Conservation (phyloP, 163 green algal genomes). For the Picocystis sp. region DNA sequence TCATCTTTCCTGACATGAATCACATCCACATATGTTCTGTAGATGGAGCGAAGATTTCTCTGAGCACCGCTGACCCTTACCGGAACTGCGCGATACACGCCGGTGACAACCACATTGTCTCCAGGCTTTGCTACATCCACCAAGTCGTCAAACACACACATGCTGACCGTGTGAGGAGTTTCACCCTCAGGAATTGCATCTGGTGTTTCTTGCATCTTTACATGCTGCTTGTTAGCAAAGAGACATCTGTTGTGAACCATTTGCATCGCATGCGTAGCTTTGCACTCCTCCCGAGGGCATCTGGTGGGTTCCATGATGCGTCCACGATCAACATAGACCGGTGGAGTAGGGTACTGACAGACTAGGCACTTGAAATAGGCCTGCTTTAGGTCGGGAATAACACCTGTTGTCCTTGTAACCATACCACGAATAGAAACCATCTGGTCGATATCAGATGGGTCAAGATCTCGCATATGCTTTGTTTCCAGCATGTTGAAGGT, state of each 20-base stretch:
- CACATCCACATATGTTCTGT: slow-evolving; percentile 90
- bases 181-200: slow-evolving; percentile 92
- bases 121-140: slow-evolving; percentile 75
- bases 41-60: slow-evolving; percentile 52
- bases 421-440: slow-evolving; percentile 86
- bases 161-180: slow-evolving; percentile 77
- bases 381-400: slow-evolving; percentile 84
- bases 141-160: slow-evolving; percentile 75
- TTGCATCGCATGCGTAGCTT: slow-evolving; percentile 12
- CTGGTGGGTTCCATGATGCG: slow-evolving; percentile 20
- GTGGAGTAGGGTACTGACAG: slow-evolving; percentile 10
- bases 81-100: slow-evolving; percentile 55
- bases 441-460: slow-evolving; percentile 78
- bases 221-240: slow-evolving; percentile 75
- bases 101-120: slow-evolving; percentile 71
- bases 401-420: slow-evolving; percentile 64
- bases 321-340: slow-evolving; percentile 20
- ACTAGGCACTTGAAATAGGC: slow-evolving; percentile 51
- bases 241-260: slow-evolving; percentile 40
- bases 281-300: slow-evolving; percentile 15
- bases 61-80: slow-evolving; percentile 55
- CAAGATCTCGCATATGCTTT: slow-evolving; percentile 83
- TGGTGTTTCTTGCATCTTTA: slow-evolving; percentile 91
- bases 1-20: slow-evolving; percentile 60
- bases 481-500: slow-evolving; percentile 74